A percentile compares a stretch with the other conserved stretches of the same genome.
phyloP scores from a whole-genome alignment of 225 moss, liverwort and hornwort species.

The Rhytidiadelphus loreus region DNA sequence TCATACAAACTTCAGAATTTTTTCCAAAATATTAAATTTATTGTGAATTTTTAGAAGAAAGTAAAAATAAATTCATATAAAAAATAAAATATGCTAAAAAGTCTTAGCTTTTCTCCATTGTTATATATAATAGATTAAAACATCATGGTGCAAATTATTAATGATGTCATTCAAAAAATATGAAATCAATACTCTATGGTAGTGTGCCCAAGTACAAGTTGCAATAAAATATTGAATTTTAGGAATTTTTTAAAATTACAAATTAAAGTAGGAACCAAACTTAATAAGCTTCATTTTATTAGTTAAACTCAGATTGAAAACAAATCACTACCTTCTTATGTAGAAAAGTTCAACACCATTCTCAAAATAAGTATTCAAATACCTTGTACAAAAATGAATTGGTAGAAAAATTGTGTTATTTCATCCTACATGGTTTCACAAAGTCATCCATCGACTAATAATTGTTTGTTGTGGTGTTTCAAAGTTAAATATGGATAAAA shows the following conservation, averaged over 20 bases:
- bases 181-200: background rate
- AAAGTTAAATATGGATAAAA: background rate
- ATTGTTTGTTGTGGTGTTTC: background rate
- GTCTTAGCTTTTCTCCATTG: accelerated
- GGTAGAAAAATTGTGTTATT: background rate
- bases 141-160: background rate
- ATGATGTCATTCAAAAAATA: background rate
- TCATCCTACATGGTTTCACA: accelerated
- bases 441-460: background rate
- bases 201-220: background rate
- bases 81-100: too few relatives aligned
- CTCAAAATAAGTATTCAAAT: background rate
- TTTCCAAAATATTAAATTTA: background rate
- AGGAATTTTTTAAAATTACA: too few relatives aligned
- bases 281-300: too few relatives aligned
- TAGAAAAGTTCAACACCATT: background rate
- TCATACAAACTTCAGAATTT: background rate
- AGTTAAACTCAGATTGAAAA: too few relatives aligned
- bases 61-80: background rate
- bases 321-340: accelerated
- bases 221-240: background rate
- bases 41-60: background rate
- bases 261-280: too few relatives aligned
- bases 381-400: background rate
- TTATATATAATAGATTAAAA: background rate